Evolutionary conservation across 163 green algal species (phyloP), one percentile per base, ranked within the genome.

Genomic region (Coccomyxa subellipsoidea): DNA sequence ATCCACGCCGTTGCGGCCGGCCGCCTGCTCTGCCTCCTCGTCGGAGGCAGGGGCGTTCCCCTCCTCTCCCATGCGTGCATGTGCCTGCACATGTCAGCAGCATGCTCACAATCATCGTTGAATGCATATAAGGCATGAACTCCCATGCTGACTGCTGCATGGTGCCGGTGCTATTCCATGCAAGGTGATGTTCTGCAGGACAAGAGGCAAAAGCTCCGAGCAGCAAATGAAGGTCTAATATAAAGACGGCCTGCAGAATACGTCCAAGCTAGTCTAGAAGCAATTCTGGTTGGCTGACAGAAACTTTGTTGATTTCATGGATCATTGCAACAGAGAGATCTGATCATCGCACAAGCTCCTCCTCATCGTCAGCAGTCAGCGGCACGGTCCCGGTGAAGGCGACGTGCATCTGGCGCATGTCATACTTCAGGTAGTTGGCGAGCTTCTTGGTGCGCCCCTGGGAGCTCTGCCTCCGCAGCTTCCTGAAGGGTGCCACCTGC

Each of bases 321-420:
- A n/a, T n/a, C n/a, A n/a, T n/a, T n/a, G n/a, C n/a, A n/a, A n/a
- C n/a, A n/a, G n/a, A n/a, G n/a, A n/a, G n/a, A n/a, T n/a, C n/a
- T n/a, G n/a, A n/a, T n/a, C n/a, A n/a, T n/a, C n/a, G n/a, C 21
- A 78, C 34, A 18, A 73, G 66, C 10, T 36, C 66, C 18, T 73
- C 66, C 66, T 73, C 66, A 4, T 73, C 66, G 29, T 73, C 66
- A 32, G 29, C 23, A 37, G 35, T 38, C 2, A 39, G 21, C 37
- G 83, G 78, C 37, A 86, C 23, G 23, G 72, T 84, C 8, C 83
- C 83, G 0, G 59, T 82, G 66, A 84, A 87, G 59, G 83, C 83
- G 18, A 88, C 76, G 12, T 81, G 71, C 81, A 92, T 85, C 47
- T 80, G 76, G 23, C 78, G 80, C 12, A 91, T n/a, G 81, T 87